These are phyloP conservation scores for Ambrosia hybrid DNA, from an alignment of 140 eudicot species.

Conservation along the genomic window DNA sequence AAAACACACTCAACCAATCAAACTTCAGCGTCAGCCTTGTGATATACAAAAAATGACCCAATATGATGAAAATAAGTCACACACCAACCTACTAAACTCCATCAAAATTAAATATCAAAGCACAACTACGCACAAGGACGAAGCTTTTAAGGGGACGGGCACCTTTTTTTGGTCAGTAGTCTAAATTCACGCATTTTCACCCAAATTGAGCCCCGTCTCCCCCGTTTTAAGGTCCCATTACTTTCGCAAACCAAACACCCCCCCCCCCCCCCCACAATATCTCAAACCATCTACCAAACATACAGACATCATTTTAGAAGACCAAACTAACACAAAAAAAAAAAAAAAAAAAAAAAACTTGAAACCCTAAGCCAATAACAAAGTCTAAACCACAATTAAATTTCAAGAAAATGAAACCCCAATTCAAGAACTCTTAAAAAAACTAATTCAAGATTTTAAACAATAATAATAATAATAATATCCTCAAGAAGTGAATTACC, in stretches of 20 bases:
- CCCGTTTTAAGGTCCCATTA: too few relatives aligned
- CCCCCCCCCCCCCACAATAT: too few relatives aligned
- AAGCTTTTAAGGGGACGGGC: too few relatives aligned
- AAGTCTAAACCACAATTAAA: background rate
- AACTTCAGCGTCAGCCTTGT: too few relatives aligned
- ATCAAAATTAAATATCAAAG: background rate
- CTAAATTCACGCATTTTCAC: too few relatives aligned
- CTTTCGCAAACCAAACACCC: too few relatives aligned
- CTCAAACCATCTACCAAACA: background rate
- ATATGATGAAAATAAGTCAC: background rate
- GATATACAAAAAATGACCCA: background rate
- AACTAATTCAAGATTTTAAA: background rate
- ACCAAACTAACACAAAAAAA: background rate
- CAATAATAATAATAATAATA: too few relatives aligned
- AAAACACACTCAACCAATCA: too few relatives aligned
- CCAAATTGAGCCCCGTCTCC: too few relatives aligned
- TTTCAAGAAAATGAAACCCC: slow-evolving; percentile 24
- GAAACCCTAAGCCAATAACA: slow-evolving; percentile 22
- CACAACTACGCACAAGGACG: background rate
- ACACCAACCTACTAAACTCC: slow-evolving; percentile 1
- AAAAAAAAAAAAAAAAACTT: background rate
- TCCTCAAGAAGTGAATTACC: slow-evolving; percentile 32
- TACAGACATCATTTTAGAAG: slow-evolving; percentile 3
- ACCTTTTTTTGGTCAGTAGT: too few relatives aligned
- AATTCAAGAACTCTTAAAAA: slow-evolving; percentile 1